A percentile compares a stretch with the other conserved stretches of the same genome.
Conservation (phyloP, 805 yeast genomes). For the Wickerhamomyces subpelliculosus region DNA sequence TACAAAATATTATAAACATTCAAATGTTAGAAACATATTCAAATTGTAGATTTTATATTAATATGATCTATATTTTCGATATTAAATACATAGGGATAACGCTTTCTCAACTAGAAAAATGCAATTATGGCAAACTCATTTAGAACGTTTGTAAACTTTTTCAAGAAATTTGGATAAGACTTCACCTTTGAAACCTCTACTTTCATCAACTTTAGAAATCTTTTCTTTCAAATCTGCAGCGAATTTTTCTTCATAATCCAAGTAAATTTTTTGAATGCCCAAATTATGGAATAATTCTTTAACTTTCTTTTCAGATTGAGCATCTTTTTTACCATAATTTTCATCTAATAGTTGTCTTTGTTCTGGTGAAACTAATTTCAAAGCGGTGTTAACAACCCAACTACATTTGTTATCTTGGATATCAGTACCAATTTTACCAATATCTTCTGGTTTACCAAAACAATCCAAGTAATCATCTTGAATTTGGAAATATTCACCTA, state of each 20-base stretch:
- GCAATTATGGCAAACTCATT: slow-evolving; percentile 49
- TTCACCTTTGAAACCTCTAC: slow-evolving; percentile 85
- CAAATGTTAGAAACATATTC: too few species aligned
- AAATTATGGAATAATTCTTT: slow-evolving; percentile 71
- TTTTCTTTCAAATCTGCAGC: slow-evolving; percentile 56
- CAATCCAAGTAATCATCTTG: slow-evolving; percentile 97
- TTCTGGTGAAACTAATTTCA: slow-evolving; percentile 66
- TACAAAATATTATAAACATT: background rate
- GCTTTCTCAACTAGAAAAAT: too few species aligned
- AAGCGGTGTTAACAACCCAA: slow-evolving; percentile 94
- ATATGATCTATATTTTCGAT: too few species aligned
- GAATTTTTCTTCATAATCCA: slow-evolving; percentile 73
- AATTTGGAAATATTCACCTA: slow-evolving; percentile 98
- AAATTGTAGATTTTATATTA: background rate
- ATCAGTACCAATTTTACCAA: slow-evolving; percentile 98
- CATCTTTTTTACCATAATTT: slow-evolving; percentile 84
- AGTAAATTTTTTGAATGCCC: slow-evolving; percentile 63
- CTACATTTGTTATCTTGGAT: slow-evolving; percentile 98
- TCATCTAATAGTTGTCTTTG: slow-evolving; percentile 79
- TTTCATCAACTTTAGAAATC: slow-evolving; percentile 76
- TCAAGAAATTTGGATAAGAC: slow-evolving; percentile 80
- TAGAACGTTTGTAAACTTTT: slow-evolving; percentile 91
- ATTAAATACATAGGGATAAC: too few species aligned
- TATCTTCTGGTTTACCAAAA: slow-evolving; percentile 94
- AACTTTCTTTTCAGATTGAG: slow-evolving; percentile 57